A percentile compares a stretch with the other conserved stretches of the same genome.
These are phyloP conservation scores for Gelatoporia subvermispora DNA, from an alignment of 768 basidiomycete genomes.

Conservation along the genomic window DNA sequence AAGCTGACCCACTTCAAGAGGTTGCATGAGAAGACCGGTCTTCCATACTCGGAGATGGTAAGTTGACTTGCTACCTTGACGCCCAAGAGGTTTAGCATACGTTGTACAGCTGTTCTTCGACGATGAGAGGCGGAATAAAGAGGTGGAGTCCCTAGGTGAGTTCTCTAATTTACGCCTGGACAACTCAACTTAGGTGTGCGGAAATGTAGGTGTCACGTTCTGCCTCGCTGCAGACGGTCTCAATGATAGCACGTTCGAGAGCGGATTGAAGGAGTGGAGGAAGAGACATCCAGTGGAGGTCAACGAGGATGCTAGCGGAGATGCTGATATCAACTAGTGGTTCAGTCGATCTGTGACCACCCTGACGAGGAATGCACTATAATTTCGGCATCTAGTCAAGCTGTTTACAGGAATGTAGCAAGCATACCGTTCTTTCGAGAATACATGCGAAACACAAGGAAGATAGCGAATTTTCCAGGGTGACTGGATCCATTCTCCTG, in stretches of 20 bases:
- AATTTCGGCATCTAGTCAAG: too few relatives aligned
- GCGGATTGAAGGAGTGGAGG: constrained; percentile 72
- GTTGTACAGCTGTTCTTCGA: constrained; percentile 44
- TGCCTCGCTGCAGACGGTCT: constrained; percentile 63
- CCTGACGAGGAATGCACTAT: too few relatives aligned
- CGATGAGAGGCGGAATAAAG: constrained; percentile 40
- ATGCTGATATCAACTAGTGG: not conserved
- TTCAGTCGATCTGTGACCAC: too few relatives aligned
- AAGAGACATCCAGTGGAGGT: constrained; percentile 33
- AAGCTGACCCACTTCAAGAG: constrained; percentile 79
- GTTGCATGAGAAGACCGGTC: constrained; percentile 48
- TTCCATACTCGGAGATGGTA: constrained; percentile 52
- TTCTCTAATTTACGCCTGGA: not conserved
- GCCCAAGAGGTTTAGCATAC: not conserved
- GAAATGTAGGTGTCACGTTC: constrained; percentile 72
- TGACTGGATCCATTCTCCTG: too few relatives aligned
- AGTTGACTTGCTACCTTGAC: constrained; percentile 1
- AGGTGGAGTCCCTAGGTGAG: constrained; percentile 36
- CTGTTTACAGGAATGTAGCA: too few relatives aligned
- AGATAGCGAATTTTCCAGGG: too few relatives aligned
- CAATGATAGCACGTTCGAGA: constrained; percentile 55
- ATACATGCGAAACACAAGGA: too few relatives aligned
- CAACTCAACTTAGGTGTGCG: not conserved
- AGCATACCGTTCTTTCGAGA: too few relatives aligned
- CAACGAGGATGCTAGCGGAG: constrained; percentile 12